Conservation (phyloP, 306 rosid genomes). For the Lotus japonicus region DNA sequence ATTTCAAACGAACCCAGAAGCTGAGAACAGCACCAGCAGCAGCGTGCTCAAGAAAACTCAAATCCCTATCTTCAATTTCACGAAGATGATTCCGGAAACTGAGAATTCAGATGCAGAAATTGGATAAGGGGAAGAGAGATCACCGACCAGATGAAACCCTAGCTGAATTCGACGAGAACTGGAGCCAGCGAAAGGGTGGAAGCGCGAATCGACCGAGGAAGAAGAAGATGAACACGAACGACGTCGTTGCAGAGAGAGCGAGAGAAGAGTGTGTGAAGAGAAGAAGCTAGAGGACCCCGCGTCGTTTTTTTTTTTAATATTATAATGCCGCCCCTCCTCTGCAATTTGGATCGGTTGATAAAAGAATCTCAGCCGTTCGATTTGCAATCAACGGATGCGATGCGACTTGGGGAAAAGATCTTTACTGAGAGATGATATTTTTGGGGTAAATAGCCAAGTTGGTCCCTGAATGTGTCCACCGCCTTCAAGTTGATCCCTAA, state of each 20-base stretch:
- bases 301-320: background rate
- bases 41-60: background rate
- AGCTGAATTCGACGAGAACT: background rate
- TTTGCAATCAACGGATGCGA: background rate
- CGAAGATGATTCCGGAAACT: background rate
- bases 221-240: background rate
- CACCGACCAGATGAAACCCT: constrained; percentile 24
- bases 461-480: too few species aligned
- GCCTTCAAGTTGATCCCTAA: too few species aligned
- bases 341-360: background rate
- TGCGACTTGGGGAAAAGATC: background rate
- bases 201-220: background rate
- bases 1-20: background rate
- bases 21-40: background rate
- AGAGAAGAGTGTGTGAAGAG: background rate
- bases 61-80: background rate
- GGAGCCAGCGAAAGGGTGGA: background rate
- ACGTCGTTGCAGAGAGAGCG: background rate
- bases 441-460: too few species aligned
- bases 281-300: background rate
- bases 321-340: background rate
- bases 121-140: constrained; percentile 2
- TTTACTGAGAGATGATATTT: background rate
- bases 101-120: background rate
- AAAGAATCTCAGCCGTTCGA: constrained; percentile 2